phyloP scores from a whole-genome alignment of 768 basidiomycete genomes.

The Trametopsis cervina region DNA sequence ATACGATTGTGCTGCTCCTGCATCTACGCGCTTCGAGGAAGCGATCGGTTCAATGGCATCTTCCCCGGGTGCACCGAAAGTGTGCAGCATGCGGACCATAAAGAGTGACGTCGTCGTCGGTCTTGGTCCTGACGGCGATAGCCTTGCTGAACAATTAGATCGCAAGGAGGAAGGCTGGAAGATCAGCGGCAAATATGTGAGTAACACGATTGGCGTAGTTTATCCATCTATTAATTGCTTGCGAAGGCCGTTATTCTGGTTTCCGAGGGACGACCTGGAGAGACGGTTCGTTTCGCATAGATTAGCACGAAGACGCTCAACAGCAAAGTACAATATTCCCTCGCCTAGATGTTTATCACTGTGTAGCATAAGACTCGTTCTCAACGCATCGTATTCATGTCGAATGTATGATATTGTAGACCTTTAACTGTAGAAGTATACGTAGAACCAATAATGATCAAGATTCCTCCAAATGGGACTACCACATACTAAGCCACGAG shows the following conservation, averaged over 20 bases:
- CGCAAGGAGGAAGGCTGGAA: conserved; percentile 90
- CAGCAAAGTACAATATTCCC: no score
- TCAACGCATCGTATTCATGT: no score
- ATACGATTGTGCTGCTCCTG: conserved; percentile 81
- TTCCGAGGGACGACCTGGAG: conserved; percentile 83
- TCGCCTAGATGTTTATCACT: no score
- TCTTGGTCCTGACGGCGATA: conserved; percentile 60
- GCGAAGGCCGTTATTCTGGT: conserved; percentile 86
- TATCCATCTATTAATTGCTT: not conserved
- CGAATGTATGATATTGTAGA: no score
- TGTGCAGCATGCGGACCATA: conserved; percentile 85
- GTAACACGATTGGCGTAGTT: conserved; percentile 32
- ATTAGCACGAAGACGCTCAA: not conserved
- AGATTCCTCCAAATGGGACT: not conserved
- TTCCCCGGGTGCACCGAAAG: conserved; percentile 78
- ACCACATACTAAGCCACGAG: not conserved
- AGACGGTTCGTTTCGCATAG: conserved; percentile 47
- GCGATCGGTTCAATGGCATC: conserved; percentile 93
- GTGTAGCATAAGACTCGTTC: no score
- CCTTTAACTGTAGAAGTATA: no score
- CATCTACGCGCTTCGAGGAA: conserved; percentile 80
- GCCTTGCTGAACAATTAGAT: conserved; percentile 73
- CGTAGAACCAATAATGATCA: no score
- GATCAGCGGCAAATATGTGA: conserved; percentile 93
- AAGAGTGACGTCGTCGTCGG: conserved; percentile 96